phyloP scores from a whole-genome alignment of 2,329 filamentous ascomycete genomes.

The Blumeriella jaapii region DNA sequence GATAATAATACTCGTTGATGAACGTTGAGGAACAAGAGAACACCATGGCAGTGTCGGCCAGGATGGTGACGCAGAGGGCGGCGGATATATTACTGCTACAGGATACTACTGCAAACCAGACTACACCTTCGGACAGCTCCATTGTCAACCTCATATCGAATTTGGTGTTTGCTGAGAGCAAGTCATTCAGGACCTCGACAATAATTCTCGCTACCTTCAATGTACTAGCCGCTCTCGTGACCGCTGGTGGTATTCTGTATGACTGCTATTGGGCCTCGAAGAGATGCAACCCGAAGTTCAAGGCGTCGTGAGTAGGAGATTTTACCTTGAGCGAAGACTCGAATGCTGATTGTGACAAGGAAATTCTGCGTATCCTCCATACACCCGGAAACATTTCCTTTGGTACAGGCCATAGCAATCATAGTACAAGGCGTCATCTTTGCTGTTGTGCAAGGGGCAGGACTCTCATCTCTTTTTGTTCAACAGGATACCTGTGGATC shows the following conservation, averaged over 20 bases:
- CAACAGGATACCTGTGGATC: constrained; percentile 36
- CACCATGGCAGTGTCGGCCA: constrained; percentile 18
- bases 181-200: constrained; percentile 48
- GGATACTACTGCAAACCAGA: constrained; percentile 8
- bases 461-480: constrained; percentile 40
- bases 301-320: constrained; percentile 34
- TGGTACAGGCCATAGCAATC: constrained; percentile 46
- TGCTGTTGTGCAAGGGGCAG: constrained; percentile 43
- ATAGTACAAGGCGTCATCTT: constrained; percentile 46
- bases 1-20: constrained; percentile 12
- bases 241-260: constrained; percentile 44
- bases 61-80: constrained; percentile 18
- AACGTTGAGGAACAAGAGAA: constrained; percentile 8
- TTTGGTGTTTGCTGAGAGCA: constrained; percentile 29
- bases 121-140: constrained; percentile 8
- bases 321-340: constrained; percentile 24
- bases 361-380: constrained; percentile 26
- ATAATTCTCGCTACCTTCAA: constrained; percentile 52
- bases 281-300: constrained; percentile 25
- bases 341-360: constrained; percentile 16
- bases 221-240: constrained; percentile 43
- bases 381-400: constrained; percentile 35
- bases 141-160: constrained; percentile 20
- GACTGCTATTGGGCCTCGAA: constrained; percentile 32
- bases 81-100: constrained; percentile 1